These are phyloP conservation scores for Podospora didyma DNA, from an alignment of 495 filamentous ascomycete species.

Conservation along the genomic window DNA sequence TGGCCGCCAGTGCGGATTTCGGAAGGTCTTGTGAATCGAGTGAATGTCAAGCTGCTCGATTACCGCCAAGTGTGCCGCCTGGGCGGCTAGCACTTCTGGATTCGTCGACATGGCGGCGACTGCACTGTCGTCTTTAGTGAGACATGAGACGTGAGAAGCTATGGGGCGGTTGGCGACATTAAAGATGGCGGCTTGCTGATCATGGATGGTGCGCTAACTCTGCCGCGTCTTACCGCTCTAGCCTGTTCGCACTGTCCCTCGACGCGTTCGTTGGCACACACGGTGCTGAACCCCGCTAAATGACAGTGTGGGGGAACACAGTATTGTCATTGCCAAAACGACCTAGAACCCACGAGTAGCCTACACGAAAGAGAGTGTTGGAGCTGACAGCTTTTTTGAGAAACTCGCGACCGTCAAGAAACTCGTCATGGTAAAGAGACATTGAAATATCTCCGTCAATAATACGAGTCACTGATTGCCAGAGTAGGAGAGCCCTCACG, in stretches of 20 bases:
- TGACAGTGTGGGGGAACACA: not conserved
- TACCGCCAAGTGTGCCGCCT: slow-evolving; percentile 52
- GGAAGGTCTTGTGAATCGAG: slow-evolving; percentile 75
- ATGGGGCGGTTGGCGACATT: too few relatives aligned
- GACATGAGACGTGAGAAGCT: too few relatives aligned
- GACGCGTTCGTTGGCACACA: slow-evolving; percentile 2
- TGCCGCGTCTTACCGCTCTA: slow-evolving; percentile 23
- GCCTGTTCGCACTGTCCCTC: slow-evolving; percentile 16
- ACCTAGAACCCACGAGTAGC: too few relatives aligned
- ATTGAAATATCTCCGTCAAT: not conserved
- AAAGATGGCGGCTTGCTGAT: too few relatives aligned
- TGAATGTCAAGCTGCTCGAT: slow-evolving; percentile 88
- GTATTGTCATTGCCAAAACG: too few relatives aligned
- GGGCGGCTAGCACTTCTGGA: slow-evolving; percentile 34
- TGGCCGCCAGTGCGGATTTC: slow-evolving; percentile 82
- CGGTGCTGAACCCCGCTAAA: slow-evolving; percentile 1
- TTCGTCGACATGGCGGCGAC: slow-evolving; percentile 21
- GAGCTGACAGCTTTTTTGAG: not conserved
- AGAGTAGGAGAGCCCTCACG: slow-evolving; percentile 86
- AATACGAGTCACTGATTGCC: not conserved
- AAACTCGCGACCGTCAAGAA: not conserved
- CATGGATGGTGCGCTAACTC: slow-evolving; percentile 2
- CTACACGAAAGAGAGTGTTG: too few relatives aligned
- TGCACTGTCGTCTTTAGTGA: too few relatives aligned
- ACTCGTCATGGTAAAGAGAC: not conserved